phyloP scores from a whole-genome alignment of 2,329 filamentous ascomycete species.

The Sclerotinia spermophila region DNA sequence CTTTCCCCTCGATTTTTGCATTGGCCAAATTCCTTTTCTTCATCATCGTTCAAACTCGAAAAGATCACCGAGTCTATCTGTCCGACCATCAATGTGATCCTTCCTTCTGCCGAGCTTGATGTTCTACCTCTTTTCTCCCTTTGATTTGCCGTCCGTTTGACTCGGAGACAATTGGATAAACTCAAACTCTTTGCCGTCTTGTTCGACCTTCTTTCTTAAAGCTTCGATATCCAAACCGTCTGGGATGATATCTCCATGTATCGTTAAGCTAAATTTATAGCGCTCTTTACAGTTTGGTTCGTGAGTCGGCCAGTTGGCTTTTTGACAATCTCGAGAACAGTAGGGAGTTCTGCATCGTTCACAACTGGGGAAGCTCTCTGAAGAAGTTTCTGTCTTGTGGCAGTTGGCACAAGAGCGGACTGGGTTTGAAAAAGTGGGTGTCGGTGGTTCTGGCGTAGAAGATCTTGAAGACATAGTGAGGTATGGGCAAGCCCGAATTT shows the following conservation, averaged over 20 bases:
- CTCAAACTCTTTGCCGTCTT: constrained; percentile 5
- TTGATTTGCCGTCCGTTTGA: neutral
- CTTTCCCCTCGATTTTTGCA: neutral
- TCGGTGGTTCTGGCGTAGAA: neutral
- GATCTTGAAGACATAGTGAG: constrained; percentile 5
- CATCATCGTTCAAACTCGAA: neutral
- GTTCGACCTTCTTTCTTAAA: neutral
- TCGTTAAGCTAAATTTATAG: constrained; percentile 9
- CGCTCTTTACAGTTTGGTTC: constrained; percentile 7
- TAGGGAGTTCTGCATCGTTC: constrained; percentile 6
- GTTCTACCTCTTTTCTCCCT: neutral
- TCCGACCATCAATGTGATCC: neutral
- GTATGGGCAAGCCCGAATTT: neutral
- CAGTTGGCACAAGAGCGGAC: neutral
- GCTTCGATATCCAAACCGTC: constrained; percentile 1
- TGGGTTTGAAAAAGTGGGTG: neutral
- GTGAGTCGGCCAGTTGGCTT: neutral
- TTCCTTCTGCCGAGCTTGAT: neutral
- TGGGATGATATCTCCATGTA: constrained; percentile 4
- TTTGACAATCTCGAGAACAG: constrained; percentile 8
- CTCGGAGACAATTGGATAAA: constrained; percentile 3
- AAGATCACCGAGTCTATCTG: neutral
- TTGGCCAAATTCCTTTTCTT: neutral
- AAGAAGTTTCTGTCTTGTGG: neutral
- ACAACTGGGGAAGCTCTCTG: neutral